phyloP scores from a whole-genome alignment of 2,329 filamentous ascomycete genomes.

The Exophiala sp. region DNA sequence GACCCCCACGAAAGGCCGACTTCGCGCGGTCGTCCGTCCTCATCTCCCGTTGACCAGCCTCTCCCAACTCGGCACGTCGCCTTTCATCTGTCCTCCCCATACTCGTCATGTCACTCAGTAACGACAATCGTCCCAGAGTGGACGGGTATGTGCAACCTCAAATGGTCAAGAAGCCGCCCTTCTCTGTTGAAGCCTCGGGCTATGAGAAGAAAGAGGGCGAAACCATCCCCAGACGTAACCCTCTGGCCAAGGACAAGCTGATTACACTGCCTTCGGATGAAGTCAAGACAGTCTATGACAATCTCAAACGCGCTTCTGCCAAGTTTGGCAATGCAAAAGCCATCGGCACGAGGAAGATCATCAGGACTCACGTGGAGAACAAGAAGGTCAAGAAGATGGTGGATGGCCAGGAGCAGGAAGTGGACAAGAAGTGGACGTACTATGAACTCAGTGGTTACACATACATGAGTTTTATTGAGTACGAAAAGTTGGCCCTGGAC shows the following conservation, averaged over 20 bases:
- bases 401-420: slow-evolving; percentile 69
- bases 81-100: neutral
- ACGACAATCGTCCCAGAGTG: slow-evolving; percentile 21
- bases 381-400: slow-evolving; percentile 87
- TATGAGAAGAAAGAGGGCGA: slow-evolving; percentile 67
- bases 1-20: neutral
- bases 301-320: slow-evolving; percentile 63
- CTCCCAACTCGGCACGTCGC: neutral
- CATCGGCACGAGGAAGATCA: slow-evolving; percentile 64
- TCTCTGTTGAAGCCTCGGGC: slow-evolving; percentile 66
- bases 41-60: no score
- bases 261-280: slow-evolving; percentile 60
- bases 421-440: slow-evolving; percentile 87
- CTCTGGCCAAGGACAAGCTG: slow-evolving; percentile 64
- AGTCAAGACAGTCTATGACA: slow-evolving; percentile 70
- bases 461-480: slow-evolving; percentile 74
- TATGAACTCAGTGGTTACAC: slow-evolving; percentile 75
- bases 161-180: slow-evolving; percentile 64
- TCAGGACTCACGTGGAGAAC: slow-evolving; percentile 73
- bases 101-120: slow-evolving; percentile 17
- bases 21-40: no score
- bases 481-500: slow-evolving; percentile 62
- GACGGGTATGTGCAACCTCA: slow-evolving; percentile 35
- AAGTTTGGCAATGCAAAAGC: slow-evolving; percentile 58
- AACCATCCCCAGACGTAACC: slow-evolving; percentile 73